Evolutionary conservation across 2,329 filamentous ascomycete genomes (phyloP).

Genomic region (Penicillium sp.): DNA sequence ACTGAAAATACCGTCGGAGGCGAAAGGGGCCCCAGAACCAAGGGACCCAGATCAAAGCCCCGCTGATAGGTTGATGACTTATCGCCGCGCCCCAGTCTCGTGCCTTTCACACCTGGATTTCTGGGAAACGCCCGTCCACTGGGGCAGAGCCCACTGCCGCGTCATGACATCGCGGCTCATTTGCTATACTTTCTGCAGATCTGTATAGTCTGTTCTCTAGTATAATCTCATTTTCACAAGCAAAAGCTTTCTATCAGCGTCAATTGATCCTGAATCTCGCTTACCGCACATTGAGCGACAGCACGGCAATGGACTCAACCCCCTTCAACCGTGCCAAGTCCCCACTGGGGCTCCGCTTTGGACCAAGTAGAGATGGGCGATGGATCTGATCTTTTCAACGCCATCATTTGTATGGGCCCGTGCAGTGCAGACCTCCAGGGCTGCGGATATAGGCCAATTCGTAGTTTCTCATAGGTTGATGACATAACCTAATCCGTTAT

Average conservation of each 20-base stretch:
- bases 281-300: background rate
- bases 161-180: background rate
- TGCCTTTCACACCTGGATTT: constrained; percentile 2
- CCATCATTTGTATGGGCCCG: background rate
- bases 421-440: background rate
- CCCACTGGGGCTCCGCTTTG: background rate
- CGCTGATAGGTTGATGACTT: constrained; percentile 14
- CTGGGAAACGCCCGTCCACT: background rate
- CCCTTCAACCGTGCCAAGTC: background rate
- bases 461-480: background rate
- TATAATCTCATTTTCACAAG: background rate
- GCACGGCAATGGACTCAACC: background rate
- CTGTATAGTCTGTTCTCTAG: background rate
- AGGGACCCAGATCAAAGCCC: constrained; percentile 11
- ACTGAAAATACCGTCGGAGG: constrained; percentile 14
- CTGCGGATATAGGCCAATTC: background rate
- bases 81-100: constrained; percentile 6
- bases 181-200: background rate
- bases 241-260: background rate
- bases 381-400: background rate
- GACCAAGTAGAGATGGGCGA: background rate
- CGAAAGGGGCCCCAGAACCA: constrained; percentile 9
- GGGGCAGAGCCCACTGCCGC: constrained; percentile 4
- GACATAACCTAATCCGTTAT: too few relatives aligned
- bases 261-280: background rate